These are phyloP conservation scores for Elongisporangium anandrum DNA, from an alignment of 352 stramenopile genomes.

Conservation along the genomic window DNA sequence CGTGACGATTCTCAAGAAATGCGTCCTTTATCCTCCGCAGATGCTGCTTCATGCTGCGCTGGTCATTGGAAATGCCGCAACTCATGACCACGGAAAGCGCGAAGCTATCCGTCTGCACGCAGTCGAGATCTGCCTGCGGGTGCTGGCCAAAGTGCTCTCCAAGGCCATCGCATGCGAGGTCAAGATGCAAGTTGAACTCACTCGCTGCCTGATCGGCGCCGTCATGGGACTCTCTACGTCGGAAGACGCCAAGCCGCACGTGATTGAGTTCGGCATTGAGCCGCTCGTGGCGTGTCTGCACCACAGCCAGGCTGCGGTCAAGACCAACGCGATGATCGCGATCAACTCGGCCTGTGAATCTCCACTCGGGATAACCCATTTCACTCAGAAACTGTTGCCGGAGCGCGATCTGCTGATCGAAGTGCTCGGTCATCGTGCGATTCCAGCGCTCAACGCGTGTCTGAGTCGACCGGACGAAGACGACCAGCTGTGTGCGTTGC, in stretches of 20 bases:
- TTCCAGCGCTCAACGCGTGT: conserved; percentile 40
- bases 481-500: conserved; percentile 33
- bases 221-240: conserved; percentile 68
- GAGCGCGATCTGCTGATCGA: conserved; percentile 37
- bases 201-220: conserved; percentile 39
- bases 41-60: conserved; percentile 35
- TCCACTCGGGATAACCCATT: conserved; percentile 32
- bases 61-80: conserved; percentile 48
- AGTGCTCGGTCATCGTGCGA: conserved; percentile 45
- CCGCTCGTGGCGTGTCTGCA: conserved; percentile 53
- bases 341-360: conserved; percentile 68
- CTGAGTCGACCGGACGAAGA: conserved; percentile 38
- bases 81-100: conserved; percentile 49
- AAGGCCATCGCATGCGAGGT: conserved; percentile 31
- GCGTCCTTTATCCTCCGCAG: conserved; percentile 30
- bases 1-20: conserved; percentile 55
- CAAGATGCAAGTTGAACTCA: conserved; percentile 36
- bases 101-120: conserved; percentile 38
- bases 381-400: conserved; percentile 34
- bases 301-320: conserved; percentile 28
- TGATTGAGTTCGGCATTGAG: conserved; percentile 71
- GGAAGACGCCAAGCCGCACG: conserved; percentile 58
- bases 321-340: conserved; percentile 47
- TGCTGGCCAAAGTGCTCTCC: conserved; percentile 42
- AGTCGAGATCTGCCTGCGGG: conserved; percentile 54